phyloP scores from a whole-genome alignment of 2,329 filamentous ascomycete species.

The Pseudogymnoascus sp. region DNA sequence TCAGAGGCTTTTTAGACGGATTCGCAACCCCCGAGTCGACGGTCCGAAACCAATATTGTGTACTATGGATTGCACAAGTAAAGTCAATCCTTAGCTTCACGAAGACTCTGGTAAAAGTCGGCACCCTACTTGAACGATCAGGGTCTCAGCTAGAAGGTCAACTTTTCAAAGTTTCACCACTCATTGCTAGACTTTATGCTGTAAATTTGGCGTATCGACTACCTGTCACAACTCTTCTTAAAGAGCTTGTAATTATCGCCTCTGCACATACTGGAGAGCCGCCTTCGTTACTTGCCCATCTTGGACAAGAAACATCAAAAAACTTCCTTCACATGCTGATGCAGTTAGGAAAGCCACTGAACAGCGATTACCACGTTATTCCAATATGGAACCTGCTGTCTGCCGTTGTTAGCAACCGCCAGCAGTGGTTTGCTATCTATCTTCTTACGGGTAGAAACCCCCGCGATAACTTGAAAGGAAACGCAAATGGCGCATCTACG shows the following conservation, averaged over 20 bases:
- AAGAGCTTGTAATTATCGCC: conserved; percentile 63
- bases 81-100: conserved; percentile 56
- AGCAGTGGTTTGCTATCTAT: conserved; percentile 94
- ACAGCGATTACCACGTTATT: conserved; percentile 53
- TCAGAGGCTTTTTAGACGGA: conserved; percentile 59
- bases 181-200: conserved; percentile 69
- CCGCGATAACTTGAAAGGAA: conserved; percentile 58
- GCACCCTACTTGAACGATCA: conserved; percentile 53
- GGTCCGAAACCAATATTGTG: conserved; percentile 46
- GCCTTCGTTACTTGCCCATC: conserved; percentile 84
- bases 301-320: conserved; percentile 74
- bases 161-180: conserved; percentile 70
- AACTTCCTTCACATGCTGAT: conserved; percentile 75
- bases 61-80: conserved; percentile 54
- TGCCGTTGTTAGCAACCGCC: conserved; percentile 75
- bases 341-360: conserved; percentile 66
- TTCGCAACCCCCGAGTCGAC: conserved; percentile 53
- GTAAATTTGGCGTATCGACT: conserved; percentile 56
- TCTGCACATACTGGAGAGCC: conserved; percentile 63
- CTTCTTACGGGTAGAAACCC: conserved; percentile 83
- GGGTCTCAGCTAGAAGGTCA: conserved; percentile 64
- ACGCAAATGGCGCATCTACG: conserved; percentile 37
- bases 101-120: conserved; percentile 60
- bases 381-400: conserved; percentile 80
- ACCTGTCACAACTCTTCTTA: conserved; percentile 59